These are phyloP conservation scores for Xerocomellus amylosporus DNA, from an alignment of 768 basidiomycete genomes.

Conservation along the genomic window DNA sequence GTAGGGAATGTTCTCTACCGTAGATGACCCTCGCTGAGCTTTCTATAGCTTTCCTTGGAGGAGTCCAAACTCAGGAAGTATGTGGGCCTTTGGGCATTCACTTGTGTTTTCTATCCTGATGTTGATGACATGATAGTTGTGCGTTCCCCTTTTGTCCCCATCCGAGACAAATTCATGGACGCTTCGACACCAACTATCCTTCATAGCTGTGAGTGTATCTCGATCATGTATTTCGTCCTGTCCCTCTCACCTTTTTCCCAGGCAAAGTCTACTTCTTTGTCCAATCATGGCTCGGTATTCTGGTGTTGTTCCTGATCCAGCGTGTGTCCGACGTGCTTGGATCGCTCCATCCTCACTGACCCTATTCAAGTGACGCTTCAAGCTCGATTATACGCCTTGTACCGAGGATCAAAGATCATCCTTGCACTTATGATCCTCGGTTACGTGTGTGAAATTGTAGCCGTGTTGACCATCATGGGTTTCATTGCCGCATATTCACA, in stretches of 20 bases:
- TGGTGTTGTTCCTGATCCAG: constrained; percentile 12
- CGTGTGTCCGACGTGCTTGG: not conserved
- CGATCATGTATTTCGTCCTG: not conserved
- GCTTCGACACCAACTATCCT: not conserved
- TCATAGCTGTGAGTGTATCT: constrained; percentile 15
- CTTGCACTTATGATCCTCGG: constrained; percentile 8
- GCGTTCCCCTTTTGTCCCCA: not conserved
- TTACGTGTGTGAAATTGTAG: constrained; percentile 13
- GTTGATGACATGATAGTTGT: constrained; percentile 16
- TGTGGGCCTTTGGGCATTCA: not conserved
- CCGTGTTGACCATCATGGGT: constrained; percentile 3
- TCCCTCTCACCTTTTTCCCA: not conserved
- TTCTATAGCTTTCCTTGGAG: constrained; percentile 14
- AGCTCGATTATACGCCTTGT: constrained; percentile 15
- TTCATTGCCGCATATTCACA: not conserved
- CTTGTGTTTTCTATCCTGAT: not conserved
- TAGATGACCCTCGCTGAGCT: not conserved
- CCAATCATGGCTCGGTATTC: constrained; percentile 10
- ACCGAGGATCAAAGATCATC: constrained; percentile 10
- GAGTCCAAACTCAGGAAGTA: constrained; percentile 6
- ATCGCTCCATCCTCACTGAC: not conserved
- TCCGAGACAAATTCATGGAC: not conserved
- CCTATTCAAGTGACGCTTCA: constrained; percentile 13
- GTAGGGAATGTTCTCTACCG: not conserved
- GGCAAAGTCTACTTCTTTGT: constrained; percentile 13